Base-by-base conservation (phyloP, 1,284 basidiomycete genomes). In the Dichomitus squalens region DNA sequence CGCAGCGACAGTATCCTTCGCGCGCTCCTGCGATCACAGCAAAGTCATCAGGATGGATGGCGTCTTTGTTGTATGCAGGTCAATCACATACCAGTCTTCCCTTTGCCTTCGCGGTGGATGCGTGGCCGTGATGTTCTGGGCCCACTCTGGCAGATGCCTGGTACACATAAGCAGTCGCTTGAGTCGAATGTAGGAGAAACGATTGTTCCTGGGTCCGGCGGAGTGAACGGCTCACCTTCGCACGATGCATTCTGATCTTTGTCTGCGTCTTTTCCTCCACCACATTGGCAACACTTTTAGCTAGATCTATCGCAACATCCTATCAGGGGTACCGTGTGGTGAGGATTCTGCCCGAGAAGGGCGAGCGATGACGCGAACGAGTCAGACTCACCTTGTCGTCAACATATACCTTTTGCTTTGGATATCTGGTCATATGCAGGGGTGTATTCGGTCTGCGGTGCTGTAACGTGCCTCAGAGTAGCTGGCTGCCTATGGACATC, bases 221-320 rank as follows among this genome's bases (percentile, higher is more conserved):
- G 23, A n/a, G 33, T 54, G 49, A 49, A 51, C 50, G n/a, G 46
- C 63, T 44, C 20, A 66, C 68, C 65, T 67, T 64, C 25, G 52
- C 53, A n/a, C 58, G 61, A 39, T 54, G 64, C 29, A 49, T 65
- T 35, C 66, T 64, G 2, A 64, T 58, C 40, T 64, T 70, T 29
- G 59, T 48, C 23, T 60, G 61, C 0, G 65, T 58, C 40, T 64
- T 69, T 21, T 64, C 63, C 51, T 72, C 70, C 44, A 66, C 64
- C 9, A 53, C 47, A 6, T 63, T 63, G 23, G 62, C 64, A 35
- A 70, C 66, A 27, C 57, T 56, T 49, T 55, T 58, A 2, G 69
- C 70, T 20, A 72, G 51, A 44, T 65, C 61, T 35, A 72, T 55
- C 16, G 68, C 70, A 23, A 54, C 63, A 56, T 70, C 66, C 70